Evolutionary conservation across 805 yeast genomes (phyloP).

Genomic region (Cyberlindnera mycetangii): DNA sequence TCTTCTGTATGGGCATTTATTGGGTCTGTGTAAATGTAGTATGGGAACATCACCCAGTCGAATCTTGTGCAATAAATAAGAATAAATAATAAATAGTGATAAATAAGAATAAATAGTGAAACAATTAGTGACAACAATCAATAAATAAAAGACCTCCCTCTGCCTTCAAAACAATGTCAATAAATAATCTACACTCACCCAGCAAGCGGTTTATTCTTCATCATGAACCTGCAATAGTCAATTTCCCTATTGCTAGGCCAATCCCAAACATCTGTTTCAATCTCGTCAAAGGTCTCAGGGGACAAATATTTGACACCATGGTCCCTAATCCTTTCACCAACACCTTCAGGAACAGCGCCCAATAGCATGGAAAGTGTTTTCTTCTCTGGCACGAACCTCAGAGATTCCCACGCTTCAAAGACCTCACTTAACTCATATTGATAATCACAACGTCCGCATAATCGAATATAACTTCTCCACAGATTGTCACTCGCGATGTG

Average conservation of each 20-base stretch:
- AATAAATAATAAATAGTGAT: background rate
- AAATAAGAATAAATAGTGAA: background rate
- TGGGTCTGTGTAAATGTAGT: no score
- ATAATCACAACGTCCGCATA: constrained; percentile 47
- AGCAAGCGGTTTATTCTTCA: background rate
- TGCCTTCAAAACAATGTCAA: no score
- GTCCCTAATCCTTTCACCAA: constrained; percentile 35
- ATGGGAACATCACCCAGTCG: no score
- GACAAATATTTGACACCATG: constrained; percentile 29
- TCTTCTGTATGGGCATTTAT: no score
- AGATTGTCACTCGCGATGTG: constrained; percentile 44
- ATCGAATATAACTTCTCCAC: constrained; percentile 50
- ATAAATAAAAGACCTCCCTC: constrained; percentile 2
- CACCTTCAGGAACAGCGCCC: constrained; percentile 20
- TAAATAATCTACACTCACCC: constrained; percentile 2
- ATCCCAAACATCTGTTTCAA: constrained; percentile 28
- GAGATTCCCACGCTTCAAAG: constrained; percentile 51
- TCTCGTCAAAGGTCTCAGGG: constrained; percentile 14
- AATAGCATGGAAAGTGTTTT: constrained; percentile 40
- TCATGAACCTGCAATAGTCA: constrained; percentile 16
- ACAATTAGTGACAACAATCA: background rate
- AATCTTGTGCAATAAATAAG: constrained; percentile 1
- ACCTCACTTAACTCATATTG: constrained; percentile 47
- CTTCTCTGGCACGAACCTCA: constrained; percentile 41
- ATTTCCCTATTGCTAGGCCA: constrained; percentile 35